phyloP scores from a whole-genome alignment of 2,329 filamentous ascomycete genomes.

The Aspergillus sp. region DNA sequence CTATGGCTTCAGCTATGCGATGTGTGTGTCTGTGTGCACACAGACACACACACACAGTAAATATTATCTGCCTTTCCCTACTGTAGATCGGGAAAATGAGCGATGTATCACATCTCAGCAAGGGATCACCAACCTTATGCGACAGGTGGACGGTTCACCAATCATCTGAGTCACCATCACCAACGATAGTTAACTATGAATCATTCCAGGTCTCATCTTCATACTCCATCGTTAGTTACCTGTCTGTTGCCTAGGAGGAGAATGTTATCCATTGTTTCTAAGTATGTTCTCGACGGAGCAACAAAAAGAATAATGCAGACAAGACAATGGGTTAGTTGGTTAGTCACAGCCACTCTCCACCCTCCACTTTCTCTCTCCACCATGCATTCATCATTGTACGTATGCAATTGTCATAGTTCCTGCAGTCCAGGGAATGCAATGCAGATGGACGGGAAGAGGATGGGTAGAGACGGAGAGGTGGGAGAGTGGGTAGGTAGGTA shows the following conservation, averaged over 20 bases:
- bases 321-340: neutral
- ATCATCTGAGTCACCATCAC: neutral
- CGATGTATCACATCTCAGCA: neutral
- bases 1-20: too few species aligned
- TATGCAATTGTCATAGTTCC: slow-evolving; percentile 2
- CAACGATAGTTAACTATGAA: neutral
- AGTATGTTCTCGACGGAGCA: neutral
- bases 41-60: neutral
- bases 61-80: too few species aligned
- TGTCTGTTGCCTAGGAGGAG: neutral
- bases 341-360: neutral
- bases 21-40: too few species aligned
- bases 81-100: neutral
- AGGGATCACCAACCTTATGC: neutral
- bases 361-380: neutral
- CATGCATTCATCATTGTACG: neutral
- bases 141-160: neutral
- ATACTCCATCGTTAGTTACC: neutral
- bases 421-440: neutral
- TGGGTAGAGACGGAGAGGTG: too few species aligned
- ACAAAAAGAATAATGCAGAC: neutral
- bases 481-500: too few species aligned
- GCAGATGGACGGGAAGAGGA: neutral
- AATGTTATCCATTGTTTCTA: neutral
- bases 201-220: neutral